Percentiles rank a stretch among this genome's conserved stretches.
These are phyloP conservation scores for Ustilago tritici DNA, from an alignment of 1,284 basidiomycete species.

Conservation along the genomic window DNA sequence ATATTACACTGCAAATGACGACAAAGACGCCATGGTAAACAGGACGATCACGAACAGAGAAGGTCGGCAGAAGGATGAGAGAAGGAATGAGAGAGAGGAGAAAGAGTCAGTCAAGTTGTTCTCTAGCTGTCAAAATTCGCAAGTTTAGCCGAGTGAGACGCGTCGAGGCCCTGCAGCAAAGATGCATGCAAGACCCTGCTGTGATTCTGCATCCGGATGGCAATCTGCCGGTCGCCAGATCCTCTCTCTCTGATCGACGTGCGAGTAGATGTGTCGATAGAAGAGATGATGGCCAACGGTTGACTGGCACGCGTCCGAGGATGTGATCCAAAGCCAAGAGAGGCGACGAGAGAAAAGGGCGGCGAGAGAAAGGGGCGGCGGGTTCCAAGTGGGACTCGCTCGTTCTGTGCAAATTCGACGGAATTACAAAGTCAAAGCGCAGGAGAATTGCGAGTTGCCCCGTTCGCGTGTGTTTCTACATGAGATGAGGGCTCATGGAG, in stretches of 20 bases:
- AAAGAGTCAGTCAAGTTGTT: not conserved
- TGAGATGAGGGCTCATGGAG: conserved; percentile 10
- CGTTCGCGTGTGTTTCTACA: conserved; percentile 23
- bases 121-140: conserved; percentile 37
- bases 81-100: not conserved
- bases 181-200: not conserved
- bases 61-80: not conserved
- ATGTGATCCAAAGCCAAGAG: not conserved
- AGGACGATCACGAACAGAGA: not conserved
- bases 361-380: not conserved
- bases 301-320: not conserved
- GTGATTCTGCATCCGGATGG: not conserved
- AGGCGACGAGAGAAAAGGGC: not conserved
- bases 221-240: not conserved
- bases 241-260: not conserved
- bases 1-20: not conserved
- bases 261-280: not conserved
- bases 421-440: conserved; percentile 6
- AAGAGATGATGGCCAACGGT: not conserved
- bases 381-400: not conserved
- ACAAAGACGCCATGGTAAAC: not conserved
- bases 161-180: conserved; percentile 20
- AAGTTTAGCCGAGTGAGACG: conserved; percentile 33
- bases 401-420: conserved; percentile 4
- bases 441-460: conserved; percentile 31